A percentile compares a stretch with the other conserved stretches of the same genome.
These are phyloP conservation scores for Apophysomyces variabilis DNA, from an alignment of 371 early-diverging fungal species.

Conservation along the genomic window DNA sequence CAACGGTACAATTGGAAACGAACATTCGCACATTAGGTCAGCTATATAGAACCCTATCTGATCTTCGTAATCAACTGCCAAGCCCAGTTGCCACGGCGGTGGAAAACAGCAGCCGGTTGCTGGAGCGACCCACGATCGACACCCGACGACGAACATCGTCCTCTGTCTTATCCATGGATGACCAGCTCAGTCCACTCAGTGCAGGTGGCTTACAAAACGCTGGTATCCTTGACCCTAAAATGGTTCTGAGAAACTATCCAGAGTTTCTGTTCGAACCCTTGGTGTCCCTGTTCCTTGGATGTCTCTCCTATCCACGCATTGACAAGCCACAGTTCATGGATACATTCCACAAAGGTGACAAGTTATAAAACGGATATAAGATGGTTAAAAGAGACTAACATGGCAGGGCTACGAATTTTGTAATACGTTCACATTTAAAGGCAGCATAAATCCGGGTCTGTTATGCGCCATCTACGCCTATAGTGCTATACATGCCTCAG, in stretches of 20 bases:
- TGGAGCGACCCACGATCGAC: not conserved
- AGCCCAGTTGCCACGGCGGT: slow-evolving; percentile 22
- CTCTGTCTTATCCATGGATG: not conserved
- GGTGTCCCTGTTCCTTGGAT: slow-evolving; percentile 20
- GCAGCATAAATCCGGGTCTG: slow-evolving; percentile 22
- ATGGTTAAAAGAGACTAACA: not conserved
- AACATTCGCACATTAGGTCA: slow-evolving; percentile 44
- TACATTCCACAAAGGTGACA: slow-evolving; percentile 21
- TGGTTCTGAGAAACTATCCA: slow-evolving; percentile 23
- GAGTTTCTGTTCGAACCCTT: slow-evolving; percentile 30
- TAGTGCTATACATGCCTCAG: slow-evolving; percentile 30
- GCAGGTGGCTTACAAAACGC: slow-evolving; percentile 7
- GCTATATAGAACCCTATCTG: slow-evolving; percentile 28
- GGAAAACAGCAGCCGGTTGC: slow-evolving; percentile 18
- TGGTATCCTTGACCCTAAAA: slow-evolving; percentile 14
- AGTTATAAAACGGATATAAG: not conserved
- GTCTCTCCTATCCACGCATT: slow-evolving; percentile 23
- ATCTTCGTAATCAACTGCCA: slow-evolving; percentile 32
- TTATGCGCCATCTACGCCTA: slow-evolving; percentile 34
- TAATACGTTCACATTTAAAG: slow-evolving; percentile 1
- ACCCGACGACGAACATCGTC: slow-evolving; percentile 6
- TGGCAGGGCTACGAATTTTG: not conserved
- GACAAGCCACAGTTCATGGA: slow-evolving; percentile 19
- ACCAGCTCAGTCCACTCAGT: slow-evolving; percentile 2
- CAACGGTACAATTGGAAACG: slow-evolving; percentile 35